Evolutionary conservation across 2,329 filamentous ascomycete genomes (phyloP).

Genomic region (Dendrostoma leiphaemia): DNA sequence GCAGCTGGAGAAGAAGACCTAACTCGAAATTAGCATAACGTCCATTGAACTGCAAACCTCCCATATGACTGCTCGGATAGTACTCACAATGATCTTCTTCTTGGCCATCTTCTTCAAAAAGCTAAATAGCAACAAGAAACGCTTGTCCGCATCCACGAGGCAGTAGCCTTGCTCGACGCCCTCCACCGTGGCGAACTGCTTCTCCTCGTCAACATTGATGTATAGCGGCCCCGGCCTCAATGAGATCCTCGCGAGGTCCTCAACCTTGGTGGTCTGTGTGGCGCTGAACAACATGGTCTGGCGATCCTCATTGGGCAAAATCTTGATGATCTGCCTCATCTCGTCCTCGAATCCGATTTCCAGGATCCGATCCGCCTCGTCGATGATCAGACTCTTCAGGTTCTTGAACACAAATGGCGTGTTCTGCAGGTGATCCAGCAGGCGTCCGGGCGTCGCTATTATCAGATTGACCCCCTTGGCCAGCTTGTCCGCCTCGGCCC

Average conservation of each 20-base stretch:
- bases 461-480: conserved; percentile 91
- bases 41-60: no score
- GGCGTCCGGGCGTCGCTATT: conserved; percentile 87
- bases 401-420: conserved; percentile 94
- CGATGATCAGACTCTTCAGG: conserved; percentile 86
- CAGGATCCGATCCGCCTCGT: conserved; percentile 94
- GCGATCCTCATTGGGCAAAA: conserved; percentile 79
- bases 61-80: no score
- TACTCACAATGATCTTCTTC: conserved; percentile 87
- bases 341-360: conserved; percentile 99
- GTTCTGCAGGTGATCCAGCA: conserved; percentile 92
- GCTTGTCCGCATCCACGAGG: conserved; percentile 87
- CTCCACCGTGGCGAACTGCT: conserved; percentile 88
- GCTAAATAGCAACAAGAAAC: conserved; percentile 90
- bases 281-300: conserved; percentile 99
- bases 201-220: conserved; percentile 91
- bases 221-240: conserved; percentile 87
- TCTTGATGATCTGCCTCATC: conserved; percentile 95
- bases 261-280: conserved; percentile 97
- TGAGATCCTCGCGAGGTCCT: conserved; percentile 93
- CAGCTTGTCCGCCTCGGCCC: conserved; percentile 92
- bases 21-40: neutral
- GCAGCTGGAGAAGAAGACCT: conserved; percentile 87
- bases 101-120: conserved; percentile 89
- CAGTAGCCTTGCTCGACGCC: conserved; percentile 96